These are phyloP conservation scores for Amanita fuliginea DNA, from an alignment of 768 basidiomycete species.

Conservation along the genomic window DNA sequence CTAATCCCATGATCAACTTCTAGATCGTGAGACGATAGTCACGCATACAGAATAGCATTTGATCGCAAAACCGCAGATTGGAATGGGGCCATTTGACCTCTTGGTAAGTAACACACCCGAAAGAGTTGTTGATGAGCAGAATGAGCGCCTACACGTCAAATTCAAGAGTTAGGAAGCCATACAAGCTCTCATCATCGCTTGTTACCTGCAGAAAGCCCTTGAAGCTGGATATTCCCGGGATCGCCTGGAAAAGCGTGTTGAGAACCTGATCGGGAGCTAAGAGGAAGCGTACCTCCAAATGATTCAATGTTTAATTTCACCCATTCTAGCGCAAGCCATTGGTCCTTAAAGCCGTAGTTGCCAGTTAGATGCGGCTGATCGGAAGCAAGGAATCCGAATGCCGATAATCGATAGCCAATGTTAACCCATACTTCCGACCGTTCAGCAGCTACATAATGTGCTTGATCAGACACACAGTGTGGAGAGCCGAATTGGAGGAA, in stretches of 20 bases:
- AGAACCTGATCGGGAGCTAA: background rate
- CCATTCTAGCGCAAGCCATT: constrained; percentile 72
- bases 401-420: constrained; percentile 67
- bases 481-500: constrained; percentile 76
- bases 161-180: background rate
- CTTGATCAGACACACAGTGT: constrained; percentile 46
- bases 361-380: constrained; percentile 51
- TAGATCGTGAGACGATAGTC: background rate
- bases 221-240: constrained; percentile 46
- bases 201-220: constrained; percentile 66
- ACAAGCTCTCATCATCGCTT: background rate
- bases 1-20: constrained; percentile 14
- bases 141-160: constrained; percentile 42
- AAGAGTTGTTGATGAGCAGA: constrained; percentile 69
- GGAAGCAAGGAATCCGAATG: constrained; percentile 65
- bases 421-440: constrained; percentile 67
- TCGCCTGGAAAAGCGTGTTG: constrained; percentile 30
- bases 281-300: constrained; percentile 47
- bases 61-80: constrained; percentile 59
- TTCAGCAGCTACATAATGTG: constrained; percentile 55
- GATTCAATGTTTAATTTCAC: constrained; percentile 50
- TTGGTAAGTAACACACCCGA: constrained; percentile 51
- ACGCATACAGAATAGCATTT: constrained; percentile 59
- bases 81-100: constrained; percentile 49
- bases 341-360: constrained; percentile 81